Base-by-base conservation (phyloP, 164 flowering plant species). In the Chimonanthus praecox region DNA sequence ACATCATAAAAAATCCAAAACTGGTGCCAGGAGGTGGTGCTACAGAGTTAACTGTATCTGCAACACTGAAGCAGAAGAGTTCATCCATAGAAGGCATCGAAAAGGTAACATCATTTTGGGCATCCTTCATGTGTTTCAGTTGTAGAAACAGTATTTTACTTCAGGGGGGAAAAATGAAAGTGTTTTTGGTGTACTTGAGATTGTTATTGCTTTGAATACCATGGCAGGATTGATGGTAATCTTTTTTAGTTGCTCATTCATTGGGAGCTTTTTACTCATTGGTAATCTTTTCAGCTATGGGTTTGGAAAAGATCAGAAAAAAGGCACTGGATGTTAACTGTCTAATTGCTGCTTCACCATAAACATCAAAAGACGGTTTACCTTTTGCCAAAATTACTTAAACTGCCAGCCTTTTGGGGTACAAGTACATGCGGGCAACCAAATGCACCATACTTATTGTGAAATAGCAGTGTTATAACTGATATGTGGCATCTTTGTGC, bases 11-110 rank as follows among this genome's bases (percentile, higher is more conserved):
- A 76, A 88, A 95, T 78, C 99, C 99, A 10, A 93, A 90, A 78
- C 94, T 95, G 81, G 89, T 95, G 77, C 99, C 98, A 79, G 97
- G 99, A 58, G 99, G 99, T 67, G 98, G 99, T 73, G 99, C 98
- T 43, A 81, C 99, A 3, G 99, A 95, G 78, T 74, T 95, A 71
- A 93, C 99, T 75, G 99, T 95, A 11, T 95, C 99, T 71, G 99
- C 98, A 68, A 85, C 90, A 21, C 75, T 95, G 82, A 95, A 93
- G 88, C 98, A 93, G 83, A 95, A 90, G 83, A 92, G 97, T 77
- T 88, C 96, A 18, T 87, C 97, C 10, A 75, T 95, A 75, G 98
- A 90, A 81, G 98, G 98, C 70, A 87, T 95, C 66, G 99, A 91
- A 74, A 95, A 95, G 92, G 98, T 93, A 72, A 67, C n/a, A 4